These are phyloP conservation scores for Diplogelasinospora grovesii DNA, from an alignment of 495 filamentous ascomycete genomes.

Conservation along the genomic window DNA sequence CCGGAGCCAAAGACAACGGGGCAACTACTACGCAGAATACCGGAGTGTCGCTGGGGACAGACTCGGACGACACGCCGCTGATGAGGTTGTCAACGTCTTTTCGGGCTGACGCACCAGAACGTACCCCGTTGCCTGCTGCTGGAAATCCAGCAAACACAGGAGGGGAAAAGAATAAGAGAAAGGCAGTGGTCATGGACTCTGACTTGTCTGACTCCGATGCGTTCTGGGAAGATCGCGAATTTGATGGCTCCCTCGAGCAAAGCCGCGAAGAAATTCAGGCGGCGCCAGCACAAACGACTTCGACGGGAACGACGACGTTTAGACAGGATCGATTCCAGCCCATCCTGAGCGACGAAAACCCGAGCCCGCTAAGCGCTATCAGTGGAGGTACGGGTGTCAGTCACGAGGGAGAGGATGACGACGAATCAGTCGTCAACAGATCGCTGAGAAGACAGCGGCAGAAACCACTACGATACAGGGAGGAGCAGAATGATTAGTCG, in stretches of 20 bases:
- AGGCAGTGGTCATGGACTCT: neutral
- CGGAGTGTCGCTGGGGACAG: too few relatives aligned
- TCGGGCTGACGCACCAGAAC: neutral
- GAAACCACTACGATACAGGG: slow-evolving; percentile 21
- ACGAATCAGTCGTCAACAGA: slow-evolving; percentile 7
- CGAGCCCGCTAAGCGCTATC: neutral
- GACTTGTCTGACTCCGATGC: too few relatives aligned
- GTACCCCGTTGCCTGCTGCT: neutral
- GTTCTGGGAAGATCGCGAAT: slow-evolving; percentile 5
- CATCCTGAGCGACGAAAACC: too few relatives aligned
- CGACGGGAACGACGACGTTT: neutral
- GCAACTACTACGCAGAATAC: slow-evolving; percentile 1
- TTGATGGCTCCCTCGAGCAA: slow-evolving; percentile 1
- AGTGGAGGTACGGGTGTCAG: too few relatives aligned
- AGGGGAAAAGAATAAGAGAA: neutral
- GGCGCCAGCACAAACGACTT: neutral
- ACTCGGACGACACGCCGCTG: slow-evolving; percentile 15
- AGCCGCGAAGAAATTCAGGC: slow-evolving; percentile 1
- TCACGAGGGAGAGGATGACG: slow-evolving; percentile 8
- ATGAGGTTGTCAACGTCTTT: slow-evolving; percentile 3
- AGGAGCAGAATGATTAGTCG: slow-evolving; percentile 7
- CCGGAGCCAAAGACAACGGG: neutral
- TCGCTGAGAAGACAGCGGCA: slow-evolving; percentile 16
- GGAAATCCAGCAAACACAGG: neutral
- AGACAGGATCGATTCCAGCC: slow-evolving; percentile 12